Evolutionary conservation across 305 asterid genomes (phyloP).

Genomic region (Rubia balearica): DNA sequence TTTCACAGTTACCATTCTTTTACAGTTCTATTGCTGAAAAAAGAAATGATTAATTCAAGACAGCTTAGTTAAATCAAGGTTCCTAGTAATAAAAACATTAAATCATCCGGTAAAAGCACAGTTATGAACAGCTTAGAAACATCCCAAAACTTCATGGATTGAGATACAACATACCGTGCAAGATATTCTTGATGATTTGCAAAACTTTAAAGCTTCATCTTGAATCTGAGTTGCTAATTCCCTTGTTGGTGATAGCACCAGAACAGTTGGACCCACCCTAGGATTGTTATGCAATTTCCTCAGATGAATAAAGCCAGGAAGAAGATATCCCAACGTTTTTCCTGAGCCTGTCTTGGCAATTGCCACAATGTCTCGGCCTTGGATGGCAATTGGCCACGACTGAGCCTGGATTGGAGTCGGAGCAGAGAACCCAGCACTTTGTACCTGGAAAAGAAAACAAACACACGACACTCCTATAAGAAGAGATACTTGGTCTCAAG

Average conservation of each 20-base stretch:
- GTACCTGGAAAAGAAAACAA: slow-evolving; percentile 61
- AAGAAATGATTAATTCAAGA: neutral
- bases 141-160: neutral
- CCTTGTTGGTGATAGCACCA: slow-evolving; percentile 94
- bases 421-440: slow-evolving; percentile 82
- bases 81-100: neutral
- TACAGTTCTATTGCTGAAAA: neutral
- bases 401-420: slow-evolving; percentile 99
- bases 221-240: slow-evolving; percentile 98
- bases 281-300: slow-evolving; percentile 58
- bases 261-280: slow-evolving; percentile 78
- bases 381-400: slow-evolving; percentile 96
- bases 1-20: neutral
- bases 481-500: slow-evolving; percentile 31
- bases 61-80: neutral
- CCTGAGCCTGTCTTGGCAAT: slow-evolving; percentile 99
- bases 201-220: slow-evolving; percentile 86
- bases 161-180: slow-evolving; percentile 59
- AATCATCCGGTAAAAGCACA: neutral
- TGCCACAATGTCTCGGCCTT: slow-evolving; percentile 93
- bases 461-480: slow-evolving; percentile 41
- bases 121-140: neutral
- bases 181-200: slow-evolving; percentile 75
- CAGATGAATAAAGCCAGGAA: slow-evolving; percentile 86
- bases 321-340: slow-evolving; percentile 84